A percentile compares a stretch with the other conserved stretches of the same genome.
Evolutionary conservation across 768 basidiomycete genomes (phyloP).

Genomic region (Naganishia friedmannii): DNA sequence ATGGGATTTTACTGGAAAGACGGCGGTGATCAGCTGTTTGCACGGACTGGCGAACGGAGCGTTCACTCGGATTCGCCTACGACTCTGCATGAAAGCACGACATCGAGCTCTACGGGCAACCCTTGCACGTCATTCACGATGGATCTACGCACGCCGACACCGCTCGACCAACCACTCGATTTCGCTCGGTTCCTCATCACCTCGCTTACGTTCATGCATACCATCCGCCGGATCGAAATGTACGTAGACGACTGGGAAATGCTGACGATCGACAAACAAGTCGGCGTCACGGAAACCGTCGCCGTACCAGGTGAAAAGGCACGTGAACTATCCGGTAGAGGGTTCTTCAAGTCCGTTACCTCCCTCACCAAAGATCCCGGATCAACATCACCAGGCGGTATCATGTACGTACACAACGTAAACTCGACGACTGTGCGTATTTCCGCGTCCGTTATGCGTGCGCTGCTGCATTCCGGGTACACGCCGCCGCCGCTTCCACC

Average conservation of each 20-base stretch:
- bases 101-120: constrained; percentile 41
- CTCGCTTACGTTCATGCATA: constrained; percentile 87
- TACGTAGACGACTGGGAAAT: constrained; percentile 69
- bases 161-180: constrained; percentile 74
- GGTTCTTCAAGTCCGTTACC: constrained; percentile 12
- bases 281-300: constrained; percentile 20
- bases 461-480: constrained; percentile 48
- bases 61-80: constrained; percentile 33
- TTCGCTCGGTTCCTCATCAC: constrained; percentile 85
- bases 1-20: constrained; percentile 98
- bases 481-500: constrained; percentile 44
- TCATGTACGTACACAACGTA: constrained; percentile 70
- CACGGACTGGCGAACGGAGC: constrained; percentile 66
- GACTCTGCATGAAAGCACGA: constrained; percentile 38
- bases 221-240: constrained; percentile 71
- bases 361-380: constrained; percentile 52
- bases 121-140: constrained; percentile 88
- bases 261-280: constrained; percentile 45
- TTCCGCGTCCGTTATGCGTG: constrained; percentile 68
- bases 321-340: neutral
- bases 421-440: constrained; percentile 66
- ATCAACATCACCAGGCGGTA: constrained; percentile 57
- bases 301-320: constrained; percentile 8
- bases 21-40: constrained; percentile 86
- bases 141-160: constrained; percentile 72